Base-by-base conservation (phyloP, 768 basidiomycete genomes). In the Lepiota venenata region DNA sequence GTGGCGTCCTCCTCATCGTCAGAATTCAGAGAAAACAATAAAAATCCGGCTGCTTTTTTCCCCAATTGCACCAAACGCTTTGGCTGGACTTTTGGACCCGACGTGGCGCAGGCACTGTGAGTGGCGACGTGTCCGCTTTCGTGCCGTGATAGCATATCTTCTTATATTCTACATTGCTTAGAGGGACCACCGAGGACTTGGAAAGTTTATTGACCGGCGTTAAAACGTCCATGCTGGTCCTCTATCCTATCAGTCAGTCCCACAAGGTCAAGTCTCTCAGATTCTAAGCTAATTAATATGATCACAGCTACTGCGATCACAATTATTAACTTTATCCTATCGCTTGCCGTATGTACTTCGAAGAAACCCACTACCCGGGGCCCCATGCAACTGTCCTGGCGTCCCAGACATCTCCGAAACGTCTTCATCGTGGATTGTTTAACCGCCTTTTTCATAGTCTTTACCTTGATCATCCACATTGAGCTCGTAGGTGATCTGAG, bases 391-490 rank as follows among this genome's bases (percentile, higher is more conserved):
- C 9, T 44, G 15, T n/a, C 9, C 2, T 22, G 18, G 27, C 36
- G 18, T 11, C 43, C 29, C 3, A 44, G 32, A 25, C 27, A 45
- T n/a, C 35, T 45, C 5, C 36, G 51, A 52, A 25, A 15, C 3
- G 7, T 37, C 22, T 35, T 45, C 8, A 8, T 22, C 27, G 22
- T 52, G 14, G 36, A 22, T n/a, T 52, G 27, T 20, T 38, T 52
- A 8, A 27, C 43, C 21, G 16, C 36, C 16, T 27, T 52, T 22
- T 38, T 29, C 14, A 52, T 44, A 18, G 44, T 45, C 36, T 52
- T 52, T 37, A 44, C 45, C 35, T 14, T 52, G 10, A 42, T 52
- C 10, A 43, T 52, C 14, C 51, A 52, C 35, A 14, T 45, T 43
- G 36, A 52, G 43, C 43, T 52, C 7, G 51, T 52, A 21, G 11